Percentiles rank a stretch among this genome's conserved stretches.
These are phyloP conservation scores for Penicillium pulvis DNA, from an alignment of 495 filamentous ascomycete genomes.

Conservation along the genomic window DNA sequence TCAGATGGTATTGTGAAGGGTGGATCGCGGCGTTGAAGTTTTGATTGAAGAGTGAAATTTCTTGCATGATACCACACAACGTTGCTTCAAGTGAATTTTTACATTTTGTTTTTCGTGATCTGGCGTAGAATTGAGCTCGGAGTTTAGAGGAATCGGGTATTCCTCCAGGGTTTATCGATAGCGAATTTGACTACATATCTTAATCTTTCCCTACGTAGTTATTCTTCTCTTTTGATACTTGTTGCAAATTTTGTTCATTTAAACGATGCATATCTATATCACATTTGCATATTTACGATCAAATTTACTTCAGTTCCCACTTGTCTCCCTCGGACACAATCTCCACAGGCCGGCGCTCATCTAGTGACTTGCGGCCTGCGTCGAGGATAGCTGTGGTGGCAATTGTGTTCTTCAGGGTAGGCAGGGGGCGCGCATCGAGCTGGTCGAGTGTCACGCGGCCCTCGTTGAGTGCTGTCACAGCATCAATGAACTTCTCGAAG, in stretches of 20 bases:
- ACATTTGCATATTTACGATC: slow-evolving; percentile 7
- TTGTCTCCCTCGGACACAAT: slow-evolving; percentile 64
- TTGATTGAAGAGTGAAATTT: neutral
- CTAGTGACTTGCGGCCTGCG: slow-evolving; percentile 77
- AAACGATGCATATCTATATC: neutral
- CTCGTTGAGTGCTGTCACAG: slow-evolving; percentile 75
- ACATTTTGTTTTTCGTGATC: neutral
- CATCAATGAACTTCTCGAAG: slow-evolving; percentile 95
- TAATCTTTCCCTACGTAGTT: neutral
- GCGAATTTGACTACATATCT: neutral
- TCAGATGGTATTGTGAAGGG: slow-evolving; percentile 43
- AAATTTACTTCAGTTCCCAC: slow-evolving; percentile 67
- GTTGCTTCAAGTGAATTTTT: slow-evolving; percentile 11
- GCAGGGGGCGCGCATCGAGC: slow-evolving; percentile 76
- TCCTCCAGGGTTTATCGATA: neutral
- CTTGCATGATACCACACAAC: slow-evolving; percentile 38
- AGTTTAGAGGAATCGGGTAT: neutral
- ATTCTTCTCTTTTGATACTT: neutral
- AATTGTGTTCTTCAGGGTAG: slow-evolving; percentile 85
- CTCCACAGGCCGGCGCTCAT: slow-evolving; percentile 75
- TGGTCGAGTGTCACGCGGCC: slow-evolving; percentile 68
- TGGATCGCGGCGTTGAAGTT: slow-evolving; percentile 34
- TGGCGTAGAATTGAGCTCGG: neutral
- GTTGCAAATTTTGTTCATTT: neutral
- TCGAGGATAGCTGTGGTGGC: slow-evolving; percentile 90